phyloP scores from a whole-genome alignment of 176 grass and related monocot species.

The Musa schizocarpa region DNA sequence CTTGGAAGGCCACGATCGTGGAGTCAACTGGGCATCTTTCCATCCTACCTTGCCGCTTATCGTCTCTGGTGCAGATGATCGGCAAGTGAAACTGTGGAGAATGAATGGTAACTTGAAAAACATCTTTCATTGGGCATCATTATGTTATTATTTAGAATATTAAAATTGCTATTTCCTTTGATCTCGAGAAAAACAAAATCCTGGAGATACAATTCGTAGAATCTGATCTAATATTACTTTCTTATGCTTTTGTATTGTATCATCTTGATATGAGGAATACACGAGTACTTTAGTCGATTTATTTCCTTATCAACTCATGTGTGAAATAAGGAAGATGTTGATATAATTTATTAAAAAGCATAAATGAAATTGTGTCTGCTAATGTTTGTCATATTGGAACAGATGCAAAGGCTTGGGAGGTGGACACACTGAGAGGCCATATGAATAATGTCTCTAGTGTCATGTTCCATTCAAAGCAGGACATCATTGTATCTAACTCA shows the following conservation, averaged over 20 bases:
- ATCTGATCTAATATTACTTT: background rate
- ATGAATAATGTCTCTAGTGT: constrained; percentile 96
- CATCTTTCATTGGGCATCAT: background rate
- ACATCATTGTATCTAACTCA: constrained; percentile 93
- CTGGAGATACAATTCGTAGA: background rate
- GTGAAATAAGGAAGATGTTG: background rate
- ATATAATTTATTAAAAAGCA: background rate
- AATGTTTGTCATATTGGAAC: constrained; percentile 25
- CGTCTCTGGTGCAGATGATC: constrained; percentile 82
- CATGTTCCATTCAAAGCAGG: constrained; percentile 86
- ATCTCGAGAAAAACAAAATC: background rate
- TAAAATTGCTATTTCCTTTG: background rate
- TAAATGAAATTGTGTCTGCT: background rate
- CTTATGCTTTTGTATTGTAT: background rate
- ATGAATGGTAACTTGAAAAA: constrained; percentile 65
- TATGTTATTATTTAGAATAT: background rate
- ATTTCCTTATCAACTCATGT: background rate
- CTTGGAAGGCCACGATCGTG: constrained; percentile 84
- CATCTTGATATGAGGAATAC: background rate
- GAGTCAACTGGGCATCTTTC: constrained; percentile 86
- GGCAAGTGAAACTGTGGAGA: constrained; percentile 85
- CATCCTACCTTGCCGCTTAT: constrained; percentile 75
- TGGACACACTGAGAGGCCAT: constrained; percentile 88
- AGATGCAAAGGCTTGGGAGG: constrained; percentile 95
- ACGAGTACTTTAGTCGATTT: background rate